Base-by-base conservation (phyloP, 2,329 filamentous ascomycete species). In the Lomentospora prolificans region DNA sequence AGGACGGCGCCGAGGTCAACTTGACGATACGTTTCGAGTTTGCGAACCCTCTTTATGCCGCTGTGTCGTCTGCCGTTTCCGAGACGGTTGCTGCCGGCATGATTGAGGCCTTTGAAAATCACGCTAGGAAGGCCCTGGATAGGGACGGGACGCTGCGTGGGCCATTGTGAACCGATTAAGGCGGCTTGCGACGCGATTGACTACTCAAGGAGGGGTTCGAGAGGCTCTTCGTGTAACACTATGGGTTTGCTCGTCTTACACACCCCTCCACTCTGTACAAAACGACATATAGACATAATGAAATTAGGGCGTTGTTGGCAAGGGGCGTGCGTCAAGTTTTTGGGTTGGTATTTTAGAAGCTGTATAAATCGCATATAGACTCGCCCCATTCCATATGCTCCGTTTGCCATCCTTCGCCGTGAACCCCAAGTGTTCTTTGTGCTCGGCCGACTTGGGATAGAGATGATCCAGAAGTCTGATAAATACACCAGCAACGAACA, bases 71-170 rank as follows among this genome's bases (percentile, higher is more conserved):
- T 36, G 86, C 88, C 31, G 85, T 94, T 24, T 89, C 90, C 61
- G 86, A 89, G 30, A 90, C 89, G 71, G 84, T 96, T 60, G 92
- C 90, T 1, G 84, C 83, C 3, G 77, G 87, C 60, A 96, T 99
- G 90, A 87, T 97, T 61, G 85, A 89, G 68, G 92, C 94, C 1
- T 99, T 99, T 74, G 91, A 96, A 73, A 81, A 82, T 70, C 79
- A 88, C 65, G 90, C 94, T 4, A 75, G 75, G 65, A 74, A 80
- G 63, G 67, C 89, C 51, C 68, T 80, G 62, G 72, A 70, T 24
- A 36, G 60, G 55, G 46, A 58, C 27, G 57, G 41, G 25, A 44
- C 48, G 25, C 19, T 50, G 24, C 14, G 41, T 10, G 36, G 52
- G 17, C 53, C 19, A 14, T 33, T 59, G 24, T 55, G 12, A 30